Conservation (phyloP, 306 rosid genomes). For the Urtica urens region DNA sequence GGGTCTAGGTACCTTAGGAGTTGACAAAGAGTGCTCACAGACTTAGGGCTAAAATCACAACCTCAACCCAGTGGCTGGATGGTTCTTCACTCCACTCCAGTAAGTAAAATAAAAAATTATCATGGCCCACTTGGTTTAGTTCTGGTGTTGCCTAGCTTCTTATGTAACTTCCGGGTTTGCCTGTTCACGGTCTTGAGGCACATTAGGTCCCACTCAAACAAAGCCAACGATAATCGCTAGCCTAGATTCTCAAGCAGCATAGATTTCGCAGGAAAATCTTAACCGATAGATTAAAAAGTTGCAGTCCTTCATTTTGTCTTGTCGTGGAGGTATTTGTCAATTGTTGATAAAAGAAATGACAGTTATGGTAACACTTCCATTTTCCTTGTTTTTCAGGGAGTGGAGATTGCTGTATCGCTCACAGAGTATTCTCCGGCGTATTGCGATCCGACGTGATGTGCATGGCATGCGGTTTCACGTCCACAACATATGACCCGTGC, state of each 20-base stretch:
- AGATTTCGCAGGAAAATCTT: too few relatives aligned
- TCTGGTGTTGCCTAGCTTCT: slow-evolving; percentile 31
- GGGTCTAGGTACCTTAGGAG: slow-evolving; percentile 90
- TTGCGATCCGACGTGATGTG: slow-evolving; percentile 92
- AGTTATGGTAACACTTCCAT: slow-evolving; percentile 1
- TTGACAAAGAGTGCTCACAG: slow-evolving; percentile 61
- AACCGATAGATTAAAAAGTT: too few relatives aligned
- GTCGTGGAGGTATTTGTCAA: too few relatives aligned
- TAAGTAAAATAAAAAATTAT: slow-evolving; percentile 67
- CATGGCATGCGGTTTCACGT: slow-evolving; percentile 91
- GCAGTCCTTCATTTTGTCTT: too few relatives aligned
- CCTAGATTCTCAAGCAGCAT: slow-evolving; percentile 23
- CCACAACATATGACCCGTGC: slow-evolving; percentile 91
- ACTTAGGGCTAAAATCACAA: slow-evolving; percentile 67
- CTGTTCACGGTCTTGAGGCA: slow-evolving; percentile 20
- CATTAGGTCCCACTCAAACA: slow-evolving; percentile 17
- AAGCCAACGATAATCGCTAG: slow-evolving; percentile 22
- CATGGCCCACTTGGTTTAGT: slow-evolving; percentile 35
- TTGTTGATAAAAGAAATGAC: too few relatives aligned
- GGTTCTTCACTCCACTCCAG: slow-evolving; percentile 54
- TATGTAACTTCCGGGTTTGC: slow-evolving; percentile 30
- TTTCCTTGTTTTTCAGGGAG: slow-evolving; percentile 52
- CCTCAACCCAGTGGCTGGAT: slow-evolving; percentile 61
- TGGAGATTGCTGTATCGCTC: slow-evolving; percentile 93
- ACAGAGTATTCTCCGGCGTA: slow-evolving; percentile 80